These are phyloP conservation scores for Ophiostoma ulmi DNA, from an alignment of 2,329 filamentous ascomycete genomes.

Conservation along the genomic window DNA sequence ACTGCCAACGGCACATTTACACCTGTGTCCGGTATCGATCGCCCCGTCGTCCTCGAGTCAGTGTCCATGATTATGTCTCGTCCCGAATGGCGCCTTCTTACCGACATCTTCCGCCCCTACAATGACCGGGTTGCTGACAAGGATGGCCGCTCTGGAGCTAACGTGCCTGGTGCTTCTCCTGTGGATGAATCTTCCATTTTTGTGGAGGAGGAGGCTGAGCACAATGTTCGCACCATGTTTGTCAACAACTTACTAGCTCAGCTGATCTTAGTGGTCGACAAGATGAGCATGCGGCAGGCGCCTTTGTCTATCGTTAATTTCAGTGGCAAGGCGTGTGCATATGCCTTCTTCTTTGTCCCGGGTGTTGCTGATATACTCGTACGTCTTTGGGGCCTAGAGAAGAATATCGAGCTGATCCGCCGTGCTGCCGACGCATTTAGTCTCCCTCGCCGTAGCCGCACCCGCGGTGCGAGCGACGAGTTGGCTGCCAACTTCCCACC, in stretches of 20 bases:
- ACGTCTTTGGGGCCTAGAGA: constrained; percentile 65
- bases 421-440: constrained; percentile 66
- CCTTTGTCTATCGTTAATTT: constrained; percentile 69
- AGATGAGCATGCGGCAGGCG: constrained; percentile 71
- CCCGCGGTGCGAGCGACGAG: constrained; percentile 54
- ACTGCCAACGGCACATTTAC: constrained; percentile 50
- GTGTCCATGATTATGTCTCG: constrained; percentile 79
- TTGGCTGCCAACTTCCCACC: constrained; percentile 67
- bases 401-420: constrained; percentile 60
- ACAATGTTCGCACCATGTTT: constrained; percentile 86
- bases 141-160: constrained; percentile 42
- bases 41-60: constrained; percentile 73
- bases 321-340: constrained; percentile 83
- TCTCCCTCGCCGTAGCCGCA: constrained; percentile 52
- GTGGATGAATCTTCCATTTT: constrained; percentile 51
- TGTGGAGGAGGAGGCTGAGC: constrained; percentile 63
- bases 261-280: constrained; percentile 81
- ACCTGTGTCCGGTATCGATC: constrained; percentile 76
- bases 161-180: constrained; percentile 58
- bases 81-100: constrained; percentile 76
- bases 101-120: constrained; percentile 61
- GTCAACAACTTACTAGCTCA: constrained; percentile 75
- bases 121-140: constrained; percentile 50
- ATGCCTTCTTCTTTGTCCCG: constrained; percentile 88
- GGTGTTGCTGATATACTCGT: constrained; percentile 79